Evolutionary conservation across 176 grass and related monocot species (phyloP).

Genomic region (Tuctoria greenei): DNA sequence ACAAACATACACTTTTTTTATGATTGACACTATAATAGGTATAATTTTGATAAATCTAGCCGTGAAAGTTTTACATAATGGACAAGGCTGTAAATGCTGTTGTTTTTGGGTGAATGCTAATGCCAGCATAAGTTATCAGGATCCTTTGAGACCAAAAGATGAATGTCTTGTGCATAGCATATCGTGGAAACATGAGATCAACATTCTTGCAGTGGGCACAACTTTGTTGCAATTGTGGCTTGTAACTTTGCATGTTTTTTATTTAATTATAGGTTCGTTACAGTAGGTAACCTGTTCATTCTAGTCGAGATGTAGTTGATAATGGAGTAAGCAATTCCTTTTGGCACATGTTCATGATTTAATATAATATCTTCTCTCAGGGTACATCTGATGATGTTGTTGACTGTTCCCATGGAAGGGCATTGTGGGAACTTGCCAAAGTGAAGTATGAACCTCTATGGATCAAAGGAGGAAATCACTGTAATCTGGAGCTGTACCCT

Average conservation of each 20-base stretch:
- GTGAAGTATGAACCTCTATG: conserved; percentile 97
- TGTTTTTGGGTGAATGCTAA: background rate
- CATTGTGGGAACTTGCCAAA: conserved; percentile 85
- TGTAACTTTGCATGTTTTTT: conserved; percentile 18
- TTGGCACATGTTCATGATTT: background rate
- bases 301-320: background rate
- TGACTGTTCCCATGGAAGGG: conserved; percentile 84
- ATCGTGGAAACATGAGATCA: background rate
- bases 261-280: background rate
- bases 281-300: background rate
- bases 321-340: background rate
- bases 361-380: conserved; percentile 45
- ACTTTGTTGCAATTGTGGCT: conserved; percentile 12
- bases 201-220: background rate
- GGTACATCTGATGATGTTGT: conserved; percentile 93
- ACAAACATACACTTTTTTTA: conserved; percentile 16
- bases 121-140: background rate
- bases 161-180: background rate
- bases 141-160: background rate
- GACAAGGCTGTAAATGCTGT: background rate
- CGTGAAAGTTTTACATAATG: background rate
- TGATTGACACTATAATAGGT: background rate
- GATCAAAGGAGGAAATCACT: conserved; percentile 94
- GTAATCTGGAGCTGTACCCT: conserved; percentile 86
- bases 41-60: background rate